phyloP scores from a whole-genome alignment of 1,284 basidiomycete species.

The Microbotryomycetes sp. region DNA sequence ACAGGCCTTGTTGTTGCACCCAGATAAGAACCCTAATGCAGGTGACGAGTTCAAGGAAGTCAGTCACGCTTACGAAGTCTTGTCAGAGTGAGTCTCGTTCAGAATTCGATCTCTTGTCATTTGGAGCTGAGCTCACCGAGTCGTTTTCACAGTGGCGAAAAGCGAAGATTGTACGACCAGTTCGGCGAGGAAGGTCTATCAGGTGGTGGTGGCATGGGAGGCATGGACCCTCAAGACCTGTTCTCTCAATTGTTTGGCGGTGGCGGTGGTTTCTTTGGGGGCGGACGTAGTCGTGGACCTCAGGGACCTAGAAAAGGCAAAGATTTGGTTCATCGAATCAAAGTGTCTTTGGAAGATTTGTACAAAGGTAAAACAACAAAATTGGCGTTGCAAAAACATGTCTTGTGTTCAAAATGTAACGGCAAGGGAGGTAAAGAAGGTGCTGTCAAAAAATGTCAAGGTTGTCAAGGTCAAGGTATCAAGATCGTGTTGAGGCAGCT shows the following conservation, averaged over 20 bases:
- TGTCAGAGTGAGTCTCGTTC: slow-evolving; percentile 61
- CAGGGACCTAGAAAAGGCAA: slow-evolving; percentile 93
- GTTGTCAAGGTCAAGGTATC: slow-evolving; percentile 86
- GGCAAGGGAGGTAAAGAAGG: slow-evolving; percentile 98
- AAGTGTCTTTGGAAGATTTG: slow-evolving; percentile 92
- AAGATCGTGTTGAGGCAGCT: slow-evolving; percentile 89
- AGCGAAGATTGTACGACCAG: slow-evolving; percentile 62
- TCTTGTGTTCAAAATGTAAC: slow-evolving; percentile 87
- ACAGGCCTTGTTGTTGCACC: slow-evolving; percentile 81
- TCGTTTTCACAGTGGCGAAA: slow-evolving; percentile 11
- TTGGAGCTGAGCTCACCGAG: slow-evolving; percentile 42
- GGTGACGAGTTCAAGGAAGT: slow-evolving; percentile 95
- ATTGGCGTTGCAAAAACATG: slow-evolving; percentile 90
- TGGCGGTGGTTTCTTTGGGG: slow-evolving; percentile 54
- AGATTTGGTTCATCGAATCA: slow-evolving; percentile 94
- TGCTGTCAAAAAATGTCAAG: slow-evolving; percentile 70
- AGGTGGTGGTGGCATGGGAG: slow-evolving; percentile 63
- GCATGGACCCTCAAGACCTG: slow-evolving; percentile 96
- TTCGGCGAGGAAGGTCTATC: slow-evolving; percentile 88
- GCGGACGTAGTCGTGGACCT: slow-evolving; percentile 51
- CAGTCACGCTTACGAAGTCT: slow-evolving; percentile 76
- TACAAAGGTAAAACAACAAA: slow-evolving; percentile 99
- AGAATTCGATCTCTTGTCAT: slow-evolving; percentile 73
- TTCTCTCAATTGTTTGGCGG: slow-evolving; percentile 93
- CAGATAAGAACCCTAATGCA: slow-evolving; percentile 44